Evolutionary conservation across 192 early-diverging fungal genomes (phyloP).

Genomic region (Podila horticola): DNA sequence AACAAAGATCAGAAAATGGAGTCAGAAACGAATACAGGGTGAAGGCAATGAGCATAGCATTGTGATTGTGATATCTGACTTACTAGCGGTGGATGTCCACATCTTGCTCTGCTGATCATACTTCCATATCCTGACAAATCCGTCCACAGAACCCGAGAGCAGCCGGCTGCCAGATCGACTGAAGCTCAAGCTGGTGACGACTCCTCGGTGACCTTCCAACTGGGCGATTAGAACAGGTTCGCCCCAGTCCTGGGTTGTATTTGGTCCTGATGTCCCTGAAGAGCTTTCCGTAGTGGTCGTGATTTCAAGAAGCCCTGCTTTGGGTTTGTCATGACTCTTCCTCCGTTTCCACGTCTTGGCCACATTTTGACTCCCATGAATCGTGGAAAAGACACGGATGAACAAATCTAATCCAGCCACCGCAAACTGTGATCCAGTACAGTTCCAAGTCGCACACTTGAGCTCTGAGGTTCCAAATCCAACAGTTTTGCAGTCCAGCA

Average conservation of each 20-base stretch:
- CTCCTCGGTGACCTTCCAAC: conserved; percentile 75
- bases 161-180: conserved; percentile 75
- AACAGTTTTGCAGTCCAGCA: conserved; percentile 58
- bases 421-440: conserved; percentile 81
- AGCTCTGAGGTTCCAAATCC: conserved; percentile 34
- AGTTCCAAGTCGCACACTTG: conserved; percentile 76
- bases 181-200: conserved; percentile 80
- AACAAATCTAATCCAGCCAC: conserved; percentile 82
- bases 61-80: too few species aligned
- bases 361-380: conserved; percentile 54
- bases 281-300: conserved; percentile 9
- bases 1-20: neutral
- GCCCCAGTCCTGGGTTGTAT: conserved; percentile 32
- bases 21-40: neutral
- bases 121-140: conserved; percentile 80
- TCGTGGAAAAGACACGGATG: conserved; percentile 79
- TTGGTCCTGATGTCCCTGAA: conserved; percentile 1
- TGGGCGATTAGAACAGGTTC: conserved; percentile 63
- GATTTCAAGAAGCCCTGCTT: neutral
- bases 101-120: conserved; percentile 56
- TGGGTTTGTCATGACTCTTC: conserved; percentile 21
- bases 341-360: conserved; percentile 36
- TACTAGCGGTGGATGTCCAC: conserved; percentile 72
- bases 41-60: neutral
- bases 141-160: conserved; percentile 80